Evolutionary conservation across 352 stramenopile genomes (phyloP), one percentile per base, ranked within the genome.

Genomic region (Blastocystis sp.): DNA sequence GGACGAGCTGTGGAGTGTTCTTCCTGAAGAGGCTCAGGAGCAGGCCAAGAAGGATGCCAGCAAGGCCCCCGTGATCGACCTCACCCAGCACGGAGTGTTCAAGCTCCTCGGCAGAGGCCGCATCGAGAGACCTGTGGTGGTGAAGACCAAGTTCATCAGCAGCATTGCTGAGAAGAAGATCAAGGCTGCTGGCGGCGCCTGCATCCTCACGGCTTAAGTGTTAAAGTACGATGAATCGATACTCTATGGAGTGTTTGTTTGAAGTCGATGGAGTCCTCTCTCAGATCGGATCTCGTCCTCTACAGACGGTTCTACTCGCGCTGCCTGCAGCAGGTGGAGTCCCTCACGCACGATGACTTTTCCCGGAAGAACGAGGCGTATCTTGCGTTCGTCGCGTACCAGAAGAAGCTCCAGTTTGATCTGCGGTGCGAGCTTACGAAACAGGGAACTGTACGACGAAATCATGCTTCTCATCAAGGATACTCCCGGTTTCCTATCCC

Each of bases 141-240:
- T 34, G 28, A 34, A 34, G 28, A 34, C 28, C 28, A 34, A 34
- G 28, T 34, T 34, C 28, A 34, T 34, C 28, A 34, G 28, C 28
- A 34, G 28, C 28, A 34, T 34, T 34, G 28, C 28, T 34, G 28
- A 34, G 28, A 34, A 34, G 28, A 34, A 34, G 28, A 34, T 34
- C 28, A 34, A 34, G 28, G 28, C 28, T 34, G 28, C 28, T 34
- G 28, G 28, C 28, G 28, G 28, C 28, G 28, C 28, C 28, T 34
- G 95, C 92, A 92, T 99, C 87, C 92, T 99, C 82, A 96, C 93
- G 91, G 95, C 95, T 91, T 99, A 98, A 97, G 92, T 89, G 41
- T 45, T 11, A 34, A 23, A 28, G 19, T 59, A 45, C 17, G 34
- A 71, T 38, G 38, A 76, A 86, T 86, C 69, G 69, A 64, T 79